Evolutionary conservation across 2,329 filamentous ascomycete species (phyloP), one percentile per base, ranked within the genome.

Genomic region (Macrophomina tecta): DNA sequence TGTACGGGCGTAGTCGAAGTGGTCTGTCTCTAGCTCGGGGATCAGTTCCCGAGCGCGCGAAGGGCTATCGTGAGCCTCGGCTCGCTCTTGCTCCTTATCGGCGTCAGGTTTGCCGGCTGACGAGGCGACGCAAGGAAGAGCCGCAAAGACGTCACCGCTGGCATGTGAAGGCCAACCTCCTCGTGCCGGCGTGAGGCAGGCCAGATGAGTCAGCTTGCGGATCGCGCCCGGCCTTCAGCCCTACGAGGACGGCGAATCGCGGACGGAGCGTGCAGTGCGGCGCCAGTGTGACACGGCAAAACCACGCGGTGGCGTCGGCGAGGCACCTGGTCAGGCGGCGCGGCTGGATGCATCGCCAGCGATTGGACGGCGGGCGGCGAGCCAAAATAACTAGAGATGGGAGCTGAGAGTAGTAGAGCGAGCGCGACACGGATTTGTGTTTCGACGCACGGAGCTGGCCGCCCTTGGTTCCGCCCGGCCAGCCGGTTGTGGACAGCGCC

Each of bases 21-120:
- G 56, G 40, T 58, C 14, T 34, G 40, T 61, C n/a, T 3, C 55
- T 61, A n/a, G 56, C n/a, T 62, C 58, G 40, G 52, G 63, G 52
- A 65, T 14, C 45, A 36, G 36, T 38, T 65, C 53, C 63, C 63
- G 63, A 65, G 63, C 36, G 23, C n/a, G 55, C 52, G 23, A 45
- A 42, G 62, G 48, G 38, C 28, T 58, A 65, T 65, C 63, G 63
- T 32, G 63, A 65, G 63, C 63, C 63, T 65, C 63, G 63, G 63
- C 42, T 65, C 38, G 48, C 30, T 34, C 30, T 16, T 14, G 49
- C 30, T 18, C 28, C 30, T 56, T 56, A 65, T 65, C 62, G 62
- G 62, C 28, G 36, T 36, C 40, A 28, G 36, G 51, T 45, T 45
- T 64, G 61, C 61, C 63, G 63, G 40, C 51, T 12, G 11, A 38